Base-by-base conservation (phyloP, 1,139 yeast genomes). In the Candida albicans region DNA sequence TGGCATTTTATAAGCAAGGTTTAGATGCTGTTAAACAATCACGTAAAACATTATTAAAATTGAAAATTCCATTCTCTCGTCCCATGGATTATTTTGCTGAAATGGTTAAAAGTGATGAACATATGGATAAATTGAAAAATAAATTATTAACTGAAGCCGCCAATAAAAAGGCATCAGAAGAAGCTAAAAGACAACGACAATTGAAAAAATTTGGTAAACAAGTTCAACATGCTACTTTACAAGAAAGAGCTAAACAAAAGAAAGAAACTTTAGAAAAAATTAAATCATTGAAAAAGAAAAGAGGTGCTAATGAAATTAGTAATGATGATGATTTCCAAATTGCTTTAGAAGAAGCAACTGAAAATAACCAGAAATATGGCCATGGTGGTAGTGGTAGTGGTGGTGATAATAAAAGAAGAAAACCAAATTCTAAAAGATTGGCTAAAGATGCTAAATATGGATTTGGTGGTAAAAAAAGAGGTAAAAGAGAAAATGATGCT, bases 81-180 rank as follows among this genome's bases (percentile, higher is more conserved):
- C 99, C 99, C 26, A 71, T 81, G 57, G 99, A 93, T 64, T 93
- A 88, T 65, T 93, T 93, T 69, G 99, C 99, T 9, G 99, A 93
- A 68, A 93, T 93, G 99, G 88, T 90, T 51, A 93, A 93, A 73
- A 85, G 91, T 48, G 99, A 93, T 65, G 97, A 90, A 64, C 99
- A 93, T 66, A 93, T 93, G 99, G 97, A 90, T 61, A 88, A 82
- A 67, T 77, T 93, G 58, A 90, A 89, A 75, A 73, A 75, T 61
- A 89, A 88, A 66, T 76, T 93, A 56, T 75, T 90, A 37, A 79
- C 81, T 50, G 96, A 89, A 61, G 97, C 96, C 42, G 86, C 95
- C 31, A 85, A 87, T 60, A 88, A 87, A 79, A 87, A 87, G 68
- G 97, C 96, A 2, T 77, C 90, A 40, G 95, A 88, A 65, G 98